phyloP scores from a whole-genome alignment of 2,329 filamentous ascomycete species.

The Penicillium capsulatum region DNA sequence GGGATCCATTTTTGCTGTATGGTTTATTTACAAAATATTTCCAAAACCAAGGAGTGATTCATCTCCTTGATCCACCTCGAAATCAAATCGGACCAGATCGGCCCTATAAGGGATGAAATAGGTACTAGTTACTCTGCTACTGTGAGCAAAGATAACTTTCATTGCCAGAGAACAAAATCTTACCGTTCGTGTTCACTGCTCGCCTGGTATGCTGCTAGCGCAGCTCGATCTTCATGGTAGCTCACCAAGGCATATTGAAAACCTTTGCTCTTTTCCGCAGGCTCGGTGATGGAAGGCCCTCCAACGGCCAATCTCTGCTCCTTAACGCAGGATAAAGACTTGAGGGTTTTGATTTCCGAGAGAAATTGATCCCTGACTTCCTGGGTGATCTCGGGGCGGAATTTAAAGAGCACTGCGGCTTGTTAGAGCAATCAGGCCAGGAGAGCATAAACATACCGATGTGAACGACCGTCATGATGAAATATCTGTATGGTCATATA shows the following conservation, averaged over 20 bases:
- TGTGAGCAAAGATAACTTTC: neutral
- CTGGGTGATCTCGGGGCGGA: conserved; percentile 40
- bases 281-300: conserved; percentile 51
- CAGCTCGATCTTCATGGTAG: conserved; percentile 47
- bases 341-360: conserved; percentile 48
- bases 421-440: neutral
- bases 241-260: conserved; percentile 52
- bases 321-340: conserved; percentile 47
- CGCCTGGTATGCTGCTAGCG: conserved; percentile 51
- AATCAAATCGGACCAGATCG: conserved; percentile 53
- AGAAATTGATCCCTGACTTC: conserved; percentile 47
- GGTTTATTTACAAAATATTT: neutral
- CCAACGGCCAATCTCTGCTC: conserved; percentile 50
- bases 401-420: conserved; percentile 49
- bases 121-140: conserved; percentile 47
- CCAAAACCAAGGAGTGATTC: conserved; percentile 23
- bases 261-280: conserved; percentile 51
- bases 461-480: conserved; percentile 25
- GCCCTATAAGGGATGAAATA: conserved; percentile 53
- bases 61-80: conserved; percentile 43
- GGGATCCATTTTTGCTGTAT: neutral
- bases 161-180: conserved; percentile 2
- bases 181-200: conserved; percentile 52
- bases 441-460: conserved; percentile 16
- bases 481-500: conserved; percentile 10